These are phyloP conservation scores for Microbotryum intermedium DNA, from an alignment of 1,284 basidiomycete species.

Conservation along the genomic window DNA sequence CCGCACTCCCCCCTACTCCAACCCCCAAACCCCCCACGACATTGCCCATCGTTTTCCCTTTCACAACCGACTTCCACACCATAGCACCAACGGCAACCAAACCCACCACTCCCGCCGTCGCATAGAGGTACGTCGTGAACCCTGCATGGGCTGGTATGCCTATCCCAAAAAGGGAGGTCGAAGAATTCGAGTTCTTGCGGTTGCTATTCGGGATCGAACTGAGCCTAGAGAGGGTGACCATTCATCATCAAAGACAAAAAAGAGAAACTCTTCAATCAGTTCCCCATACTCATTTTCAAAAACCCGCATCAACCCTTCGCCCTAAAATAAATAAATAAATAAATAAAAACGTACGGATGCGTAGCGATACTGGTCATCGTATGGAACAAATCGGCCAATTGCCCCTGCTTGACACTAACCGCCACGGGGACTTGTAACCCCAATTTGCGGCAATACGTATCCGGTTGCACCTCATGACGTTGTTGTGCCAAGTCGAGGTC, in stretches of 20 bases:
- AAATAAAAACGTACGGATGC: slow-evolving; percentile 56
- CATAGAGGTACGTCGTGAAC: slow-evolving; percentile 57
- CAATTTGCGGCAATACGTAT: slow-evolving; percentile 83
- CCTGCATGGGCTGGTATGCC: slow-evolving; percentile 44
- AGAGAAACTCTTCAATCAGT: too few relatives aligned
- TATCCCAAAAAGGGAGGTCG: slow-evolving; percentile 32
- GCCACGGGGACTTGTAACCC: slow-evolving; percentile 80
- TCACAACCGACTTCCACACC: slow-evolving; percentile 45
- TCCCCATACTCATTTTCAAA: too few relatives aligned
- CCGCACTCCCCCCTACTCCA: slow-evolving; percentile 59
- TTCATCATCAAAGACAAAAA: background rate
- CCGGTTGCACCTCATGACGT: slow-evolving; percentile 96
- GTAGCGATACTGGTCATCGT: slow-evolving; percentile 74
- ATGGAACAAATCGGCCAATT: slow-evolving; percentile 82
- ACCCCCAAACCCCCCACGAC: slow-evolving; percentile 62
- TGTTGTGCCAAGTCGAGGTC: slow-evolving; percentile 89
- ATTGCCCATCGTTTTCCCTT: slow-evolving; percentile 54
- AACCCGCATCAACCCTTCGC: too few relatives aligned
- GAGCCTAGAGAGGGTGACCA: background rate
- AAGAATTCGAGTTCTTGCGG: slow-evolving; percentile 32
- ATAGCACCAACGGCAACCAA: slow-evolving; percentile 59
- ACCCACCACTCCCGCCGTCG: slow-evolving; percentile 61
- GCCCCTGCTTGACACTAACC: slow-evolving; percentile 74
- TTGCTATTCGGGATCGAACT: slow-evolving; percentile 24
- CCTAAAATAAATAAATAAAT: too few relatives aligned